Percentiles rank a stretch among this genome's conserved stretches.
phyloP scores from a whole-genome alignment of 2,329 filamentous ascomycete genomes.

The Diplodia mutila region DNA sequence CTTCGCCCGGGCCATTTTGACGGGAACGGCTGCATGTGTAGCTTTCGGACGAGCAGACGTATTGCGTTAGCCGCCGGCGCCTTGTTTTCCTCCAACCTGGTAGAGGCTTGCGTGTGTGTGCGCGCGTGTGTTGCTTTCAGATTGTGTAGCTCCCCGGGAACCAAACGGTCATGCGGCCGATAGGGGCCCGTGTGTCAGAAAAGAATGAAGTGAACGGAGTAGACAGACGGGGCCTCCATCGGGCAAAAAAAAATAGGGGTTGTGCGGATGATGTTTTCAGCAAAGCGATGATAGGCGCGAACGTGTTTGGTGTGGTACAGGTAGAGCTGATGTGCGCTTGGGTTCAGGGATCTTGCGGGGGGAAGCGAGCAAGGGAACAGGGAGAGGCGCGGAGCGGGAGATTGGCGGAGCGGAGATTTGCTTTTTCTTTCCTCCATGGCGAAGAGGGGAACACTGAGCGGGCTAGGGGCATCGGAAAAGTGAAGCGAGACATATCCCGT shows the following conservation, averaged over 20 bases:
- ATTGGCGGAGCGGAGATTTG: conserved; percentile 13
- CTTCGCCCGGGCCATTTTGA: neutral
- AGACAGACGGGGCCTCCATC: neutral
- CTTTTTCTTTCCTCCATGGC: neutral
- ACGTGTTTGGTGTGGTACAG: neutral
- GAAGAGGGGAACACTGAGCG: neutral
- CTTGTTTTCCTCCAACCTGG: neutral
- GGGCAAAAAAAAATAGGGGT: too few relatives aligned
- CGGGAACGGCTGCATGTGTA: neutral
- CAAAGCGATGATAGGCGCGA: too few relatives aligned
- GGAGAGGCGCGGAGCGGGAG: neutral
- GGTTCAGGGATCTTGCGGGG: conserved; percentile 9
- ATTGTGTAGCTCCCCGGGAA: neutral
- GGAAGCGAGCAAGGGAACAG: neutral
- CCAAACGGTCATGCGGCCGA: neutral
- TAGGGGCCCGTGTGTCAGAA: neutral
- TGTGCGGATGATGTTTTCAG: neutral
- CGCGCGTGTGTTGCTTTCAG: neutral
- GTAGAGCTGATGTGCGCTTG: conserved; percentile 11
- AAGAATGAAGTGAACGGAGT: neutral
- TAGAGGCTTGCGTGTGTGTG: too few relatives aligned
- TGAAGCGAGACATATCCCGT: conserved; percentile 17
- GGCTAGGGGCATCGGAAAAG: neutral
- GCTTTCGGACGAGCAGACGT: neutral
- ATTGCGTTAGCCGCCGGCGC: neutral